Evolutionary conservation across 208 protist genomes (phyloP).

Genomic region (Phytomonas serpens): DNA sequence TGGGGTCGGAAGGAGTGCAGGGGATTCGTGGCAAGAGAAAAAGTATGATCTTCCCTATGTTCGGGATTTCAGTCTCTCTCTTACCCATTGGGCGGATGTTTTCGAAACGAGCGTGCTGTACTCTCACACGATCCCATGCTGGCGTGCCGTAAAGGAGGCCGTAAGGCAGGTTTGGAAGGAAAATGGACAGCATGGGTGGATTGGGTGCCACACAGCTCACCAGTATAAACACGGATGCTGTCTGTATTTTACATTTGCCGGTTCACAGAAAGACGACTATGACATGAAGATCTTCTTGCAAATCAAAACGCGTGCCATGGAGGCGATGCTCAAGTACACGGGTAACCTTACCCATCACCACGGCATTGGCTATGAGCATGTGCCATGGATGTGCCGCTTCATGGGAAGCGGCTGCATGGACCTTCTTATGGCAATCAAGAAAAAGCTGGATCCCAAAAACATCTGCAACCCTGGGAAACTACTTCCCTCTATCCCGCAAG

Average conservation of each 20-base stretch:
- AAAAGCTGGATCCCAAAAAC: slow-evolving; percentile 78
- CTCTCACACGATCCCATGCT: slow-evolving; percentile 78
- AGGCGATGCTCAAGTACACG: slow-evolving; percentile 76
- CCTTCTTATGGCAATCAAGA: slow-evolving; percentile 73
- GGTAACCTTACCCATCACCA: slow-evolving; percentile 90
- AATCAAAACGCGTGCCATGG: slow-evolving; percentile 82
- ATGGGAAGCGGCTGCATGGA: slow-evolving; percentile 59
- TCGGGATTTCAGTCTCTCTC: slow-evolving; percentile 78
- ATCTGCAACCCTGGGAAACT: slow-evolving; percentile 91
- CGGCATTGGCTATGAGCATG: slow-evolving; percentile 91
- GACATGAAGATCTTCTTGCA: slow-evolving; percentile 86
- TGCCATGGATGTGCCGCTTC: slow-evolving; percentile 88
- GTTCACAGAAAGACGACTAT: slow-evolving; percentile 72
- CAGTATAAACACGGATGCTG: slow-evolving; percentile 90
- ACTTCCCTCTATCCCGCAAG: slow-evolving; percentile 41
- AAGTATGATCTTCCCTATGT: slow-evolving; percentile 92
- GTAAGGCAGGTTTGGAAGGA: slow-evolving; percentile 75
- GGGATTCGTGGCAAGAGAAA: slow-evolving; percentile 87
- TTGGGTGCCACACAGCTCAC: slow-evolving; percentile 89
- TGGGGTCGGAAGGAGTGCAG: slow-evolving; percentile 49
- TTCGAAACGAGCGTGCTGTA: slow-evolving; percentile 90
- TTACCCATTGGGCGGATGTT: slow-evolving; percentile 86
- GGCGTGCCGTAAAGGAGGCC: slow-evolving; percentile 85
- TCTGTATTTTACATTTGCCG: slow-evolving; percentile 91
- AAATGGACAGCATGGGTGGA: slow-evolving; percentile 74